Conservation (phyloP, 805 yeast genomes). For the Cyberlindnera nakhonratchasimensis region DNA sequence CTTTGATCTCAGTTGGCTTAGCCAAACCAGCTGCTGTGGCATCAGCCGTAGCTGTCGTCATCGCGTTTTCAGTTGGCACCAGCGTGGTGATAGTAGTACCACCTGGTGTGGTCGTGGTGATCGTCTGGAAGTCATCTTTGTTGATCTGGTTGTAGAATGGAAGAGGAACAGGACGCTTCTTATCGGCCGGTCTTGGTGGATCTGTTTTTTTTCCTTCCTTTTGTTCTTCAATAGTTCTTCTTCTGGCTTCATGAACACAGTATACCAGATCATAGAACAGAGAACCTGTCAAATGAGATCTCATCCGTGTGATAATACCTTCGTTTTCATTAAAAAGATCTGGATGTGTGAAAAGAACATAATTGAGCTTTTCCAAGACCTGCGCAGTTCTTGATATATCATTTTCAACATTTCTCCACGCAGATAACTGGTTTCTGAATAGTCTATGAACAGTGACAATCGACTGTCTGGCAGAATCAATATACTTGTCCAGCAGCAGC, state of each 20-base stretch:
- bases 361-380: constrained; percentile 82
- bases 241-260: constrained; percentile 91
- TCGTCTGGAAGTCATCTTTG: constrained; percentile 81
- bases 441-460: constrained; percentile 90
- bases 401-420: constrained; percentile 83
- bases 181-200: constrained; percentile 18
- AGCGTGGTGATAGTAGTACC: constrained; percentile 89
- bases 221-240: constrained; percentile 52
- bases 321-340: constrained; percentile 68
- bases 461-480: constrained; percentile 88
- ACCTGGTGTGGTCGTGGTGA: constrained; percentile 82
- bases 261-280: constrained; percentile 88
- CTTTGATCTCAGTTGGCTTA: constrained; percentile 58
- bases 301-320: constrained; percentile 81
- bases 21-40: constrained; percentile 55
- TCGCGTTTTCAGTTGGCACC: constrained; percentile 80
- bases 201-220: constrained; percentile 29
- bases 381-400: constrained; percentile 91
- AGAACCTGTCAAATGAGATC: constrained; percentile 90
- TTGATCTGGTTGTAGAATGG: constrained; percentile 91
- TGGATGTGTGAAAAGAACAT: constrained; percentile 83
- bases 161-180: constrained; percentile 47
- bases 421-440: constrained; percentile 80
- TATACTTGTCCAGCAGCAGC: constrained; percentile 57
- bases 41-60: constrained; percentile 54